These are phyloP conservation scores for Arachis hypogaea DNA, from an alignment of 306 rosid species.

Conservation along the genomic window DNA sequence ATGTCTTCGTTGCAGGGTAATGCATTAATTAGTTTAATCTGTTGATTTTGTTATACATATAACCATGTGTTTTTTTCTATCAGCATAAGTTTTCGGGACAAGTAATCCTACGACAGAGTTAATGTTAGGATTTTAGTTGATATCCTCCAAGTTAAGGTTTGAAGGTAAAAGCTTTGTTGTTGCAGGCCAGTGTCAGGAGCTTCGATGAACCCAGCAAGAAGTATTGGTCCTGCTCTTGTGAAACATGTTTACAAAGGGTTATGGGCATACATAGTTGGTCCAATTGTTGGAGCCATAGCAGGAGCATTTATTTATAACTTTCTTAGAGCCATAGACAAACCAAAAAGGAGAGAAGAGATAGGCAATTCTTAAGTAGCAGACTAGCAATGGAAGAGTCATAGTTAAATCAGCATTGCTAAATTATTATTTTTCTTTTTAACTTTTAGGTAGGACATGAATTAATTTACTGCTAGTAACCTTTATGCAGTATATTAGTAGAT, in stretches of 20 bases:
- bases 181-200: constrained; percentile 60
- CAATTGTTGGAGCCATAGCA: constrained; percentile 56
- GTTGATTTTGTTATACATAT: no score
- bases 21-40: background rate
- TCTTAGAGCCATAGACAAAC: constrained; percentile 42
- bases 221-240: constrained; percentile 59
- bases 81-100: no score
- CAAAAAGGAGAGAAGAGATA: background rate
- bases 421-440: no score
- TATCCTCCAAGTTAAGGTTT: no score
- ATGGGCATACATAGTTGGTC: constrained; percentile 62
- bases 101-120: no score
- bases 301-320: constrained; percentile 53
- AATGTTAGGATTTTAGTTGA: no score
- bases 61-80: no score
- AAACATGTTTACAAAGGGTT: constrained; percentile 46
- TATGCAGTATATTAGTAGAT: no score
- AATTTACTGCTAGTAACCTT: no score
- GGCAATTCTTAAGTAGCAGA: background rate
- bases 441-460: no score
- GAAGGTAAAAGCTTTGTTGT: background rate
- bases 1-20: constrained; percentile 69
- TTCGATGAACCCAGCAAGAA: constrained; percentile 74
- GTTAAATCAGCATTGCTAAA: no score
- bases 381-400: no score